Conservation (phyloP, 306 rosid genomes). For the Hippophae gyantsensis region DNA sequence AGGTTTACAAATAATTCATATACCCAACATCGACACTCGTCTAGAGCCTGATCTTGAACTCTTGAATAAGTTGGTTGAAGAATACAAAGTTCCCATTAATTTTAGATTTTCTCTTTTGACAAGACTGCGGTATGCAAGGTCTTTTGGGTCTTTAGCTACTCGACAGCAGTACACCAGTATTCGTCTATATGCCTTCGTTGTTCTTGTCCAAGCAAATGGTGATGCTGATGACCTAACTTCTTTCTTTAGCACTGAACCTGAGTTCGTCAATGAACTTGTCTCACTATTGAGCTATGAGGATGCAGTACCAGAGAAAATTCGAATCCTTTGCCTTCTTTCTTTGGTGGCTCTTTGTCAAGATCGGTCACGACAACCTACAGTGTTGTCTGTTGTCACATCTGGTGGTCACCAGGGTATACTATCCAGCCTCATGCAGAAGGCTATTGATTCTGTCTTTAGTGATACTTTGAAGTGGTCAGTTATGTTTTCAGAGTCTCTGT, state of each 20-base stretch:
- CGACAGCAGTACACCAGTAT: conserved; percentile 88
- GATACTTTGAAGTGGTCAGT: conserved; percentile 72
- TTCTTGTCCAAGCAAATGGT: conserved; percentile 84
- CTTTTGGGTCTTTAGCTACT: conserved; percentile 76
- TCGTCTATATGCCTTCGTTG: conserved; percentile 84
- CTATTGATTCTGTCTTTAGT: conserved; percentile 61
- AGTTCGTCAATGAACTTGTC: conserved; percentile 85
- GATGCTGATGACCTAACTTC: conserved; percentile 77
- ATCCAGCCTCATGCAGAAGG: conserved; percentile 91
- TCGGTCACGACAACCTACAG: conserved; percentile 75
- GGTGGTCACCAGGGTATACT: conserved; percentile 97
- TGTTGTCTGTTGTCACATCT: conserved; percentile 79
- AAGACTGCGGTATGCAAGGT: conserved; percentile 85
- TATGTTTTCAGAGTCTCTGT: conserved; percentile 81
- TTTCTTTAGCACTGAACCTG: conserved; percentile 93
- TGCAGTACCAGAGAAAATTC: conserved; percentile 65
- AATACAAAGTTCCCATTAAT: conserved; percentile 67
- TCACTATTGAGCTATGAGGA: conserved; percentile 80
- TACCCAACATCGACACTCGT: conserved; percentile 43
- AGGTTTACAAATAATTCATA: conserved; percentile 81
- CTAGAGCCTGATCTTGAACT: conserved; percentile 77
- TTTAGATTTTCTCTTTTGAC: conserved; percentile 84
- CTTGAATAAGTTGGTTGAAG: conserved; percentile 57
- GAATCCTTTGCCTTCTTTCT: conserved; percentile 71
- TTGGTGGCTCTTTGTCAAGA: conserved; percentile 94